These are phyloP conservation scores for Inga leiocalycina DNA, from an alignment of 306 rosid genomes.

Conservation along the genomic window DNA sequence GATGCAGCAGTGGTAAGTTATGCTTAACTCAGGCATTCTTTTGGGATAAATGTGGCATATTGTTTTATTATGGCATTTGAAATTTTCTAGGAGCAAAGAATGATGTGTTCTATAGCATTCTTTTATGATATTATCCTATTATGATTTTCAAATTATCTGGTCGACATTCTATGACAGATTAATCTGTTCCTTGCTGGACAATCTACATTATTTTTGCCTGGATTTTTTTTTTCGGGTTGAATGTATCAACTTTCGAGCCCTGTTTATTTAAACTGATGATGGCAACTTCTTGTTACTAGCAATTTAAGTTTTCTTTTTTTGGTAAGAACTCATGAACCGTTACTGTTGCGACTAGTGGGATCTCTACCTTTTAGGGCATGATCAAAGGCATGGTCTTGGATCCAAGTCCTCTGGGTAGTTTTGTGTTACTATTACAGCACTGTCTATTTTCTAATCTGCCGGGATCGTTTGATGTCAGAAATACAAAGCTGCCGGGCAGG, in stretches of 20 bases:
- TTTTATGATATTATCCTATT: constrained; percentile 2
- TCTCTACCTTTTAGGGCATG: constrained; percentile 1
- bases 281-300: neutral
- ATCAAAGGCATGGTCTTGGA: neutral
- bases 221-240: neutral
- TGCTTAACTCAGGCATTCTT: constrained; percentile 7
- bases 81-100: neutral
- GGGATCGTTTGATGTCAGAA: constrained; percentile 50
- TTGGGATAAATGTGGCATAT: neutral
- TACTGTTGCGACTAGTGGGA: neutral
- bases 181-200: neutral
- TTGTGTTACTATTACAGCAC: neutral
- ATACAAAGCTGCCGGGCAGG: constrained; percentile 79
- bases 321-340: neutral
- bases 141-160: constrained; percentile 17
- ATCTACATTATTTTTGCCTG: neutral
- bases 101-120: neutral
- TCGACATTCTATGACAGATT: constrained; percentile 7
- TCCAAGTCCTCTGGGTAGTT: constrained; percentile 20
- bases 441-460: constrained; percentile 32
- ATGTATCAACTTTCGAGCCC: constrained; percentile 1
- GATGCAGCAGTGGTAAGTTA: constrained; percentile 88
- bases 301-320: neutral
- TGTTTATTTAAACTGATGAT: constrained; percentile 26
- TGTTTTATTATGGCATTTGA: constrained; percentile 11